These are phyloP conservation scores for Entelexis sorbosivorans DNA, from an alignment of 1,139 yeast species.

Conservation along the genomic window DNA sequence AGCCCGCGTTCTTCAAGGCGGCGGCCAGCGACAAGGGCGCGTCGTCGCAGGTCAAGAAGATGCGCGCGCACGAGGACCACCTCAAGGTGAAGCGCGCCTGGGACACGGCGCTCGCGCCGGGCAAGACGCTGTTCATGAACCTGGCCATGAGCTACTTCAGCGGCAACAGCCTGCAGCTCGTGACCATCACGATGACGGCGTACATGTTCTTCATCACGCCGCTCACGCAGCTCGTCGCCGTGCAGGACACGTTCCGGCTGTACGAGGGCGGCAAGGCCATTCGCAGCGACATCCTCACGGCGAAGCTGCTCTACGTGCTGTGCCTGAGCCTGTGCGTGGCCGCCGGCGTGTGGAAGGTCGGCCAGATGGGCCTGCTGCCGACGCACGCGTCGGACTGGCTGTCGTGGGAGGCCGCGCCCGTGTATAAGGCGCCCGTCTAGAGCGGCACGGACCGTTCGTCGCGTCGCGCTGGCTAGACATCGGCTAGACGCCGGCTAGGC, in stretches of 20 bases:
- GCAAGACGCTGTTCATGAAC: constrained; percentile 80
- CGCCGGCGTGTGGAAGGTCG: constrained; percentile 76
- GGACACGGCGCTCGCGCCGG: constrained; percentile 77
- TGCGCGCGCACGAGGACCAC: constrained; percentile 18
- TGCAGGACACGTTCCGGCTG: constrained; percentile 37
- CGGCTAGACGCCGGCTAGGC: too few species aligned
- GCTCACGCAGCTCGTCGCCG: constrained; percentile 53
- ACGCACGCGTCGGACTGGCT: constrained; percentile 84
- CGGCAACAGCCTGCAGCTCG: constrained; percentile 79
- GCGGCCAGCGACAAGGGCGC: constrained; percentile 1
- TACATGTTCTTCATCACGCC: constrained; percentile 70
- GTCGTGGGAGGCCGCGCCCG: constrained; percentile 49
- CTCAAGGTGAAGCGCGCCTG: constrained; percentile 51
- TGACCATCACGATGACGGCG: constrained; percentile 82
- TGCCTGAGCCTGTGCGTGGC: constrained; percentile 57
- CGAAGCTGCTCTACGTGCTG: constrained; percentile 42
- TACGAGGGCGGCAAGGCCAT: constrained; percentile 28
- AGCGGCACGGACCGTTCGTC: too few species aligned
- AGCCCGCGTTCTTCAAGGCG: constrained; percentile 17
- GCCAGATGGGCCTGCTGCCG: constrained; percentile 84
- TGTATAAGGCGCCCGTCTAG: background rate
- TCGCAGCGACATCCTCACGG: constrained; percentile 35
- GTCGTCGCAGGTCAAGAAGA: constrained; percentile 14
- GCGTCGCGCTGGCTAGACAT: too few species aligned
- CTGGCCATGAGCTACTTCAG: constrained; percentile 86